Conservation (phyloP, 2,329 filamentous ascomycete genomes). For the Daldinia eschscholtzii region DNA sequence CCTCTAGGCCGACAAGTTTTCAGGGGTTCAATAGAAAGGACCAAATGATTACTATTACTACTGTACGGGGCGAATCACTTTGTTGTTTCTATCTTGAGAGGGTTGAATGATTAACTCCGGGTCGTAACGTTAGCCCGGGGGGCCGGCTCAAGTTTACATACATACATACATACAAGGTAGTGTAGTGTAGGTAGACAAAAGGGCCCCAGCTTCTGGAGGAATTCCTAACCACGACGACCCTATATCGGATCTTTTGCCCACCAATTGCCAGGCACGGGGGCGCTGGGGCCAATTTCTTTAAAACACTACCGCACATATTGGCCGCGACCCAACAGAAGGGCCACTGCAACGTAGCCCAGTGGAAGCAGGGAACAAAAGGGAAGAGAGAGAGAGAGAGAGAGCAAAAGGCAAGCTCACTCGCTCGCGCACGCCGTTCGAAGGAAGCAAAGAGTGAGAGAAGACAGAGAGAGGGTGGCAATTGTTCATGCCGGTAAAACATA, state of each 20-base stretch:
- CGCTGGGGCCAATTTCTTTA: conserved; percentile 40
- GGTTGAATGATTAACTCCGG: conserved; percentile 39
- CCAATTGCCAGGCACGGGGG: conserved; percentile 32
- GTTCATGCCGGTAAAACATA: conserved; percentile 51
- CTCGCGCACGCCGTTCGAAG: conserved; percentile 11
- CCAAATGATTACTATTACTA: conserved; percentile 47
- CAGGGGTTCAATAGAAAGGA: conserved; percentile 38
- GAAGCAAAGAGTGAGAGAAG: conserved; percentile 6
- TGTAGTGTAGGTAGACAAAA: neutral
- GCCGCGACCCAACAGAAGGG: conserved; percentile 45
- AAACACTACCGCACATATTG: conserved; percentile 41
- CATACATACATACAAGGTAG: too few relatives aligned
- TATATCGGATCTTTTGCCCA: conserved; percentile 40
- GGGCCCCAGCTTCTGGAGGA: conserved; percentile 24
- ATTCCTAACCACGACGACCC: conserved; percentile 35
- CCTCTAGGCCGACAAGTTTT: conserved; percentile 29
- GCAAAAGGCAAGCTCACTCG: conserved; percentile 31
- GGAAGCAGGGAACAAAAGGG: too few relatives aligned
- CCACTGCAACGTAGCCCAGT: conserved; percentile 41
- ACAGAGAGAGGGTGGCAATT: conserved; percentile 44
- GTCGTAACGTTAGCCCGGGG: conserved; percentile 37
- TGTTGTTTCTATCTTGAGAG: conserved; percentile 27
- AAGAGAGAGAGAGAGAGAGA: conserved; percentile 19
- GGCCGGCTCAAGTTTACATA: conserved; percentile 40
- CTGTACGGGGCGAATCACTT: conserved; percentile 18